phyloP scores from a whole-genome alignment of 2,329 filamentous ascomycete genomes.

The Aspergillus fructus region DNA sequence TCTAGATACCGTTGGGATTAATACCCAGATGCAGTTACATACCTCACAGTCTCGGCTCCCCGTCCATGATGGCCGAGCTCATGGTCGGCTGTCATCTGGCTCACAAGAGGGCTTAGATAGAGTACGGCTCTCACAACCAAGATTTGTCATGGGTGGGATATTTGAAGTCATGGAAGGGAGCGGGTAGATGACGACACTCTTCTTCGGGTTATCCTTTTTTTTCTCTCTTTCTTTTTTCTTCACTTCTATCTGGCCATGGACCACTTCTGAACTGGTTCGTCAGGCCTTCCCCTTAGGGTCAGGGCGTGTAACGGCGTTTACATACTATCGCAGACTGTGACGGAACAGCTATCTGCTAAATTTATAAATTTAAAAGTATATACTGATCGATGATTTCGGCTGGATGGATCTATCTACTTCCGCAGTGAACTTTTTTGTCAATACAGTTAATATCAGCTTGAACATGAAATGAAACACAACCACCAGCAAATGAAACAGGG shows the following conservation, averaged over 20 bases:
- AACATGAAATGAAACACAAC: no score
- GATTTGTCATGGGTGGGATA: slow-evolving; percentile 48
- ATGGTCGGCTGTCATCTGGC: slow-evolving; percentile 9
- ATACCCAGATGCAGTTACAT: slow-evolving; percentile 23
- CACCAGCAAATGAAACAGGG: no score
- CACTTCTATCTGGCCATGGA: not conserved
- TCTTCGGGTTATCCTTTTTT: not conserved
- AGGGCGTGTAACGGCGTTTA: no score
- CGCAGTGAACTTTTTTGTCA: no score
- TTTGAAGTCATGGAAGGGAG: slow-evolving; percentile 48
- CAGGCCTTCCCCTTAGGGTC: not conserved
- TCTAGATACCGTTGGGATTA: slow-evolving; percentile 24
- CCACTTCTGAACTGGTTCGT: not conserved
- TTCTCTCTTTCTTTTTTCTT: not conserved
- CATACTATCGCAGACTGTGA: no score
- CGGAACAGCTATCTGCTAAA: no score
- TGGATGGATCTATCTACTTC: no score
- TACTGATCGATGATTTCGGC: no score
- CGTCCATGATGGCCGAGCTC: not conserved
- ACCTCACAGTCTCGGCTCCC: slow-evolving; percentile 7
- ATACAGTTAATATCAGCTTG: no score
- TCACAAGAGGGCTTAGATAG: slow-evolving; percentile 5
- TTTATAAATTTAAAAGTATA: no score
- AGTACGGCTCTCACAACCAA: slow-evolving; percentile 25
- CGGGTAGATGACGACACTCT: slow-evolving; percentile 23